Percentiles rank a stretch among this genome's conserved stretches.
These are phyloP conservation scores for Gorgonomyces haynaldii DNA, from an alignment of 192 early-diverging fungal genomes.

Conservation along the genomic window DNA sequence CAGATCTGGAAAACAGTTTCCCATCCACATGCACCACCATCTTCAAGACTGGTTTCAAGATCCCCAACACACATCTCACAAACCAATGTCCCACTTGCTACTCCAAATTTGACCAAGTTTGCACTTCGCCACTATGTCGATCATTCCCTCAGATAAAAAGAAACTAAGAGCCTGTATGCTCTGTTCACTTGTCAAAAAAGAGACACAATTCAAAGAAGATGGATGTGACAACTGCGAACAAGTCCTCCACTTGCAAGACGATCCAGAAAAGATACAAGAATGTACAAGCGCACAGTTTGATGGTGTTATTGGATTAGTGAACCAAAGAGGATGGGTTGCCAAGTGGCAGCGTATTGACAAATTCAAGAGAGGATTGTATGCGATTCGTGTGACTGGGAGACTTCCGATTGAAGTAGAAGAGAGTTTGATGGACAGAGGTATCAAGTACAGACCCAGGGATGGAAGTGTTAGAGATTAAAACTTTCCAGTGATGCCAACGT, in stretches of 20 bases:
- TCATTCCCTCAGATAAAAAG: background rate
- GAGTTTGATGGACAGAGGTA: constrained; percentile 19
- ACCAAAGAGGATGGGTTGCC: constrained; percentile 31
- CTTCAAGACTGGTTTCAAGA: constrained; percentile 64
- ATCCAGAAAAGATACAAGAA: constrained; percentile 5
- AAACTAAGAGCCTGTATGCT: constrained; percentile 33
- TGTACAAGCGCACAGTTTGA: constrained; percentile 35
- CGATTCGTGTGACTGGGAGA: constrained; percentile 31
- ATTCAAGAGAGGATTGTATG: constrained; percentile 37
- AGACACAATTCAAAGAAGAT: constrained; percentile 19
- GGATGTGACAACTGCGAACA: constrained; percentile 45
- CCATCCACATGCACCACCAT: constrained; percentile 78
- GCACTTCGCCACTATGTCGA: background rate
- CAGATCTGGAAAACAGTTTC: constrained; percentile 66
- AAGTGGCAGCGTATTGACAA: constrained; percentile 40
- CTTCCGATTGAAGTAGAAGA: constrained; percentile 33
- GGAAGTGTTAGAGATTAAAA: constrained; percentile 35
- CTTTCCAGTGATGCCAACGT: background rate
- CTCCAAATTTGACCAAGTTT: background rate
- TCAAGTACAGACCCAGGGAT: constrained; percentile 39
- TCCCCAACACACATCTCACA: no score
- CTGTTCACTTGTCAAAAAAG: constrained; percentile 36
- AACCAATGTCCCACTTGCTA: background rate
- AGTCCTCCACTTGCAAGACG: constrained; percentile 20
- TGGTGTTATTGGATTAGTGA: constrained; percentile 32